Conservation (phyloP, 495 filamentous ascomycete genomes). For the Hypoxylon cercidicola region DNA sequence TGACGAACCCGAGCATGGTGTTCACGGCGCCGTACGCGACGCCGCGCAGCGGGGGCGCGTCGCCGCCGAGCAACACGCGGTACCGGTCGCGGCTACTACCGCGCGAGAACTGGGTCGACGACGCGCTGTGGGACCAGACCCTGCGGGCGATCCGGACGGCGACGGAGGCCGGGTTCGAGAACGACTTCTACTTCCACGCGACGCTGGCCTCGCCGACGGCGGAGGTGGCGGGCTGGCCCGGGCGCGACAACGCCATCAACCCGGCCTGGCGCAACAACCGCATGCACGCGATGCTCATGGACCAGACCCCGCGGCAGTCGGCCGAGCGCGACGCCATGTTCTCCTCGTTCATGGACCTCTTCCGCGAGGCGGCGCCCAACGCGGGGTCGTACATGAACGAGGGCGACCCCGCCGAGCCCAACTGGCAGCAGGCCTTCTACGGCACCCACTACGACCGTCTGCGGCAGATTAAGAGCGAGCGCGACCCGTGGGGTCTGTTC, state of each 20-base stretch:
- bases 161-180: conserved; percentile 56
- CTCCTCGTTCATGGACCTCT: conserved; percentile 44
- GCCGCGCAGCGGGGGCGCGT: conserved; percentile 44
- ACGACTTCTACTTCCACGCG: conserved; percentile 56
- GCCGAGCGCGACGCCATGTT: conserved; percentile 34
- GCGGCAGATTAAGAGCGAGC: conserved; percentile 60
- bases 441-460: conserved; percentile 64
- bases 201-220: conserved; percentile 52
- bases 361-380: conserved; percentile 48
- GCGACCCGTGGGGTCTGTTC: conserved; percentile 65
- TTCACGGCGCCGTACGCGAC: conserved; percentile 27
- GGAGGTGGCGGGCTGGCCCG: conserved; percentile 50
- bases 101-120: conserved; percentile 55
- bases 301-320: conserved; percentile 45
- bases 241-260: conserved; percentile 58
- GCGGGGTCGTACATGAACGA: conserved; percentile 61
- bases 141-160: conserved; percentile 59
- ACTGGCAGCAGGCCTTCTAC: conserved; percentile 69
- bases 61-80: conserved; percentile 39
- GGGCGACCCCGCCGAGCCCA: conserved; percentile 65
- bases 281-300: conserved; percentile 63
- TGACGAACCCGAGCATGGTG: conserved; percentile 36
- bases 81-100: conserved; percentile 64
- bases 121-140: conserved; percentile 56
- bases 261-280: conserved; percentile 65